phyloP scores from a whole-genome alignment of 441 rosid species.

The Pelargonium myrrhifolium region DNA sequence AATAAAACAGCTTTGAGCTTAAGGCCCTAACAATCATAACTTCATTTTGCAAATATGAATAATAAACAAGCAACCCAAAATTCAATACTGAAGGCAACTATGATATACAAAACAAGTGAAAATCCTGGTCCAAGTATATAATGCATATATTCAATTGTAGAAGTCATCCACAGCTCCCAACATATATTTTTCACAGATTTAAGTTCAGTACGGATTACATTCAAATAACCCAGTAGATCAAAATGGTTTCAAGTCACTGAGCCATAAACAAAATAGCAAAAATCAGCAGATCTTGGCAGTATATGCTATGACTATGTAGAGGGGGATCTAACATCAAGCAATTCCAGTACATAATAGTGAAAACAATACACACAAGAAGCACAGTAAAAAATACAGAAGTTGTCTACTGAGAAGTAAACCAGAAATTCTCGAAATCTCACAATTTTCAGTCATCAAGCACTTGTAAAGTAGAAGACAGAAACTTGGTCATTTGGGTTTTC shows the following conservation, averaged over 20 bases:
- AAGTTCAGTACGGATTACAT: neutral
- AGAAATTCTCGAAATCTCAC: neutral
- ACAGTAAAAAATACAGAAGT: neutral
- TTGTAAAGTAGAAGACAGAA: neutral
- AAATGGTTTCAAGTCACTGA: neutral
- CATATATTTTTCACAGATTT: neutral
- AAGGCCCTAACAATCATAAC: neutral
- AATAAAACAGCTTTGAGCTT: neutral
- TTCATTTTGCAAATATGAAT: neutral
- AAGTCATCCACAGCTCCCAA: neutral
- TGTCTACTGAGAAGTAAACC: neutral
- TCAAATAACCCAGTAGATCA: neutral
- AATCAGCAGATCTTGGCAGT: neutral
- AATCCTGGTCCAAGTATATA: neutral
- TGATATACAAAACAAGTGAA: neutral
- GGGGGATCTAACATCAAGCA: too few species aligned
- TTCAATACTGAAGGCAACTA: neutral
- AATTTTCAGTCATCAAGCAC: neutral
- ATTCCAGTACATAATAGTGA: neutral
- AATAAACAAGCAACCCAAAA: neutral
- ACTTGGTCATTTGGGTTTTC: constrained; percentile 2
- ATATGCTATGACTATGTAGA: too few species aligned
- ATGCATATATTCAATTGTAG: neutral
- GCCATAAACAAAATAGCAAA: neutral
- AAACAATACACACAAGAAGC: too few species aligned